Base-by-base conservation (phyloP, 23 red algal species). In the Gracilaria gracilis region DNA sequence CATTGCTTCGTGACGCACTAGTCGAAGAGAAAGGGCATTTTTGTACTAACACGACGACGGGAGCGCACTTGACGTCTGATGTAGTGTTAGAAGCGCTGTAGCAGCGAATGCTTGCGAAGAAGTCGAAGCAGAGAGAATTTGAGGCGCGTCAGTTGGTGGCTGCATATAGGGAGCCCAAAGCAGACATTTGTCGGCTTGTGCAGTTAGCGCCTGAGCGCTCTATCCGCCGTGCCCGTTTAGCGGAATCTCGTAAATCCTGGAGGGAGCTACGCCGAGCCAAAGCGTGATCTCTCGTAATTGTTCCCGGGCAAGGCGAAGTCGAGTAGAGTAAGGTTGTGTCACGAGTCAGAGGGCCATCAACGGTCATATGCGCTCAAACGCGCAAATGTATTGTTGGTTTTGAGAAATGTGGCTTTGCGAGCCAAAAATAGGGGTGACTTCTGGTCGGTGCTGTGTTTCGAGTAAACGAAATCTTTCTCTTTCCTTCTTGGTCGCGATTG, bases 351-450 rank as follows among this genome's bases (percentile, higher is more conserved):
- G 24, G n/a, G 21, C 29, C 29, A 7, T 9, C 8, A 66, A 66
- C 9, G 61, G 21, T 66, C 61, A 66, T 66, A 21, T 15, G 21
- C n/a, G 9, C 61, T n/a, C 7, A 21, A 33, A 24, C 7, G 29
- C 61, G 61, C 61, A 66, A 15, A 66, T 66, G 9, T 66, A 7
- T 66, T 66, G 21, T 66, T 66, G 61, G 29, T 15, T 66, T 66
- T 33, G 24, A 33, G 29, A n/a, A 66, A 66, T 7, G 12, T 66
- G 21, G 21, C n/a, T 29, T 15, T 66, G 7, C 24, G 61, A 66
- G 61, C 61, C 29, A 31, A 20, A 34, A 53, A 9, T 34, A 27
- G 54, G 29, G 39, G 4, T 34, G n/a, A 11, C 54, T 27, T 33
- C 25, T 33, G 29, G 9, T 21, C 9, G 61, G 7, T 9, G 21